These are phyloP conservation scores for Aspergillus leporis DNA, from an alignment of 495 filamentous ascomycete species.

Conservation along the genomic window DNA sequence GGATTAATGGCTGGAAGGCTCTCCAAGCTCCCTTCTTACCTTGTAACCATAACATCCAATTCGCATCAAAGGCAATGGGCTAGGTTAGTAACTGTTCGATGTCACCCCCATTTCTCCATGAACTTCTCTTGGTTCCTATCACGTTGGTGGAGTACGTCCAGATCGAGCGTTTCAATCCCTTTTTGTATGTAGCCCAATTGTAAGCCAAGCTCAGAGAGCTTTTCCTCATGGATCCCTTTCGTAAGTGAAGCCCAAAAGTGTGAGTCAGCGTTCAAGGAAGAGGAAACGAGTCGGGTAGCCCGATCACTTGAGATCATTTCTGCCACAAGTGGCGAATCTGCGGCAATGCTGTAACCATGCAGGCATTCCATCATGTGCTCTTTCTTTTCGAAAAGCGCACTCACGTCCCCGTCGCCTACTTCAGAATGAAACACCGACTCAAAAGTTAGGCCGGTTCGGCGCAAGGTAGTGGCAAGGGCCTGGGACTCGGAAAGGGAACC, in stretches of 20 bases:
- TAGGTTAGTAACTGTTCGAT: neutral
- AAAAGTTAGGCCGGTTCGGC: slow-evolving; percentile 37
- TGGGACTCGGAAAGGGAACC: slow-evolving; percentile 25
- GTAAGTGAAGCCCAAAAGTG: slow-evolving; percentile 32
- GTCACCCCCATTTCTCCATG: slow-evolving; percentile 31
- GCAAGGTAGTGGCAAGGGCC: slow-evolving; percentile 36
- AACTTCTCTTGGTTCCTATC: slow-evolving; percentile 34
- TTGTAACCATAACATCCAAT: neutral
- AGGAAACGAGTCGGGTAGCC: slow-evolving; percentile 35
- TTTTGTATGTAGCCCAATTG: slow-evolving; percentile 34
- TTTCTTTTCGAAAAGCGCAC: slow-evolving; percentile 33
- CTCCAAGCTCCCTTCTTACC: neutral
- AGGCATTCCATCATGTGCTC: slow-evolving; percentile 29
- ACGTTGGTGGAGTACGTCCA: slow-evolving; percentile 38
- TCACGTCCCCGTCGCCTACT: slow-evolving; percentile 20
- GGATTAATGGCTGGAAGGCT: neutral
- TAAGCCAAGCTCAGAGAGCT: slow-evolving; percentile 31
- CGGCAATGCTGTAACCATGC: slow-evolving; percentile 26
- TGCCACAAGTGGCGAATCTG: slow-evolving; percentile 33
- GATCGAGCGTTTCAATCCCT: slow-evolving; percentile 35
- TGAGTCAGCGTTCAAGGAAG: slow-evolving; percentile 34
- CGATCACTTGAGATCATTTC: slow-evolving; percentile 31
- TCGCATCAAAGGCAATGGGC: neutral
- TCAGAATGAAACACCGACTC: slow-evolving; percentile 33
- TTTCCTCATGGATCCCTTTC: slow-evolving; percentile 25